Base-by-base conservation (phyloP, 306 rosid species). In the Lupinus albus region DNA sequence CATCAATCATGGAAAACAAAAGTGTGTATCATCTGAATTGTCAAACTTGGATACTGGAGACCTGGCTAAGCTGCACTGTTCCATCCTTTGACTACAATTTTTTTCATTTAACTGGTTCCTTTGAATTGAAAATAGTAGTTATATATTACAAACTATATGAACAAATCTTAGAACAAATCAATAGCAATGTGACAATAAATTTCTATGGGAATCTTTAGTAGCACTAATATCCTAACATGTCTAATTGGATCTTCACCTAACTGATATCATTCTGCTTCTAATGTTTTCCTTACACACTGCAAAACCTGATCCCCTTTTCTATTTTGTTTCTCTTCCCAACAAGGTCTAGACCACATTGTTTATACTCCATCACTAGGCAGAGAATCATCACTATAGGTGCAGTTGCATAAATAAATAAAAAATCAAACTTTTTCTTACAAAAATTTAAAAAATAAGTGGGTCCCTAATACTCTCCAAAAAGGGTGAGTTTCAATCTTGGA, bases 111-210 rank as follows among this genome's bases (percentile, higher is more conserved):
- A 51, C 42, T 5, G 79, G 39, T 59, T 61, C 56, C 62, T 55
- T 69, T 41, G 64, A 67, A 56, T 62, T 47, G 65, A 67, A 45
- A 35, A 52, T 53, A 49, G 15, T 36, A 57, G 58, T 61, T 21
- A 2, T 75, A 68, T 63, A 16, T 79, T 68, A 78, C 83, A 78
- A 72, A 68, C 4, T 41, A 60, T 47, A 66, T 72, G 47, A 36
- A 83, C 79, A 79, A 79, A 73, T 76, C 54, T 36, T 52, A 65
- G 62, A 38, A 49, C 68, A 39, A 39, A 39, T 39, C 45, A 76
- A 55, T 28, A 55, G 12, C 42, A 60, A 48, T 42, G 59, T 36
- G 44, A 62, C 70, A 78, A 75, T 76, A 82, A 76, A 55, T 77
- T 69, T 41, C 80, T 47, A 14, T 8, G 5, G 4, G 51, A 52